Percentiles rank a stretch among this genome's conserved stretches.
phyloP scores from a whole-genome alignment of 2,329 filamentous ascomycete species.

The Aspergillus caelatus region DNA sequence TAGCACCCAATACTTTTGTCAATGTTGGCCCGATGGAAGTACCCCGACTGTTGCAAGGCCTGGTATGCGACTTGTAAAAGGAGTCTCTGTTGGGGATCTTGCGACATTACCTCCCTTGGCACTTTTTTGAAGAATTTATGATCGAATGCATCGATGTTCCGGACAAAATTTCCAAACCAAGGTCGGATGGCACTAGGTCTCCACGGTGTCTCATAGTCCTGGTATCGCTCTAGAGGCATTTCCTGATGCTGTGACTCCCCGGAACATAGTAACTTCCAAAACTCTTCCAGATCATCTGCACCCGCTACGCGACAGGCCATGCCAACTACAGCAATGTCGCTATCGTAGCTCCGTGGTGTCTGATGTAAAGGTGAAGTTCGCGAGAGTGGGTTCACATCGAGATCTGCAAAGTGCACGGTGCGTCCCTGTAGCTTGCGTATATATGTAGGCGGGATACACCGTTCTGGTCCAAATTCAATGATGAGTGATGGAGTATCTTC shows the following conservation, averaged over 20 bases:
- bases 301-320: conserved; percentile 38
- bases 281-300: conserved; percentile 28
- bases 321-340: conserved; percentile 38
- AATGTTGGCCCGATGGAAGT: conserved; percentile 21
- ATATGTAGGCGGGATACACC: conserved; percentile 21
- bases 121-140: conserved; percentile 36
- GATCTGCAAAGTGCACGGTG: conserved; percentile 19
- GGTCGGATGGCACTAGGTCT: conserved; percentile 11
- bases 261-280: conserved; percentile 35
- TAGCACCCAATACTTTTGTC: conserved; percentile 43
- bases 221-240: conserved; percentile 22
- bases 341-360: conserved; percentile 9
- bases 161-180: conserved; percentile 26
- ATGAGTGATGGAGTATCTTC: conserved; percentile 9
- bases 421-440: conserved; percentile 13
- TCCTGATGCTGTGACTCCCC: conserved; percentile 27
- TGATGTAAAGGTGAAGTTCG: conserved; percentile 2
- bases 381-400: conserved; percentile 8
- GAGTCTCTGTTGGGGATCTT: conserved; percentile 38
- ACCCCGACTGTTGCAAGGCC: conserved; percentile 35
- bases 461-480: conserved; percentile 22
- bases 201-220: conserved; percentile 20
- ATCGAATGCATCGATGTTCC: conserved; percentile 32
- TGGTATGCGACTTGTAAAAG: conserved; percentile 36
- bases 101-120: conserved; percentile 30